Evolutionary conservation across 164 flowering plant species (phyloP), one percentile per base, ranked within the genome.

Genomic region (Cinnamomum micranthum): DNA sequence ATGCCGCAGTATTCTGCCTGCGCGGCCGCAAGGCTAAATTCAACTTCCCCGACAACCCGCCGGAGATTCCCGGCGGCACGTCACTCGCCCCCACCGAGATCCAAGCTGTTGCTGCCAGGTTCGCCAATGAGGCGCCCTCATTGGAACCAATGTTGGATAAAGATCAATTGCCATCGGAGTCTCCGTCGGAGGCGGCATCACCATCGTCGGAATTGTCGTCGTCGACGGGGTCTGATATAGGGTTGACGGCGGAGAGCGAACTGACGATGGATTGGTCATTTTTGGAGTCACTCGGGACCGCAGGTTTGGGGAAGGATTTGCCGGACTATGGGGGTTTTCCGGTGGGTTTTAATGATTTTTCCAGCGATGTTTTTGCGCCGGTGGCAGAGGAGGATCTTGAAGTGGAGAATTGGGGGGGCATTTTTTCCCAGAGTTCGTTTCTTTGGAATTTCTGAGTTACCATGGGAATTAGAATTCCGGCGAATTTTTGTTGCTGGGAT

Each of bases 41-140:
- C 84, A 94, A 94, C 70, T 94, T 94, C 81, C 97, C 98, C 0
- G 78, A 87, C 6, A 80, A 77, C 52, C 98, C 94, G 2, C 97
- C 97, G 5, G 84, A 85, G 2, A 89, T 91, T 22, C 66, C 80
- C 20, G 86, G 81, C 50, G 88, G 85, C 0, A 24, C 77, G 28
- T 75, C 84, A 0, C 82, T 94, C 68, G 75, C 83, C 4, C 85
- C 84, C 4, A 2, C 82, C 0, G 83, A 91, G 77, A 92, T 94
- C 41, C 95, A 87, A 69, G 73, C 75, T 1, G 92, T 81, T 1
- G 97, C 97, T 0, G 77, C 91, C 9, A 69, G 76, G 33, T 92
- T 85, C 65, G 97, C 98, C 3, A 88, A 87, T 74, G 80, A 84
- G 14, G 80, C 77, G 31, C 69, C 71, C 9, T 50, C 63, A 3